Evolutionary conservation across 768 basidiomycete species (phyloP), one percentile per base, ranked within the genome.

Genomic region (Leccinum olivaceopallidum): DNA sequence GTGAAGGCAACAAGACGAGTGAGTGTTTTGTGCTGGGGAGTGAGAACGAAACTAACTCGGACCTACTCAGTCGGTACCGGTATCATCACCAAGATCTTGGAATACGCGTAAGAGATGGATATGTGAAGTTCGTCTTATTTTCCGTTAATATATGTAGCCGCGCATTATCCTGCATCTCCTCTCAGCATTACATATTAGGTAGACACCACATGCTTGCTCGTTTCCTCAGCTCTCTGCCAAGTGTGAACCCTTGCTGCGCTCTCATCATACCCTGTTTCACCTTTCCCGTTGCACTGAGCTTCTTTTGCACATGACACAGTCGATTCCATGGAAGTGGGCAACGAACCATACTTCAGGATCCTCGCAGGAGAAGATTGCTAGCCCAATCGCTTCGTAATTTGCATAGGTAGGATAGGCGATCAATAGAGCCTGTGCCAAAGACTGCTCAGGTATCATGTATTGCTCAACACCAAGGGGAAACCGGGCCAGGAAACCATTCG

Each of bases 1-100:
- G 95, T 66, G 95, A 97, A 76, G 95, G 94, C 65, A 92, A 94
- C 71, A 95, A 87, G 79, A 98, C 96, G 10, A 83, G 92, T 93
- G 68, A 77, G 87, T 66, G 18, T 54, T 44, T 22, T 42, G 32
- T 18, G 6, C 53, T 16, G 5, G 53, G 2, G 22, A 52, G 24
- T 39, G 57, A 34, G 47, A 37, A 66, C 56, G 10, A 9, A 12
- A 39, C 62, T 69, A 47, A 75, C 24, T 20, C 53, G 55, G 42
- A 44, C 32, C 52, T 14, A 60, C 36, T 56, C 47, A 93, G 92
- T 98, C 71, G 95, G 94, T 59, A 98, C 96, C 63, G 96, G 96
- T 68, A 86, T 98, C 67, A 87, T 97, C 63, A 94, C 92, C 64
- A 92, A 94, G 77, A 84, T 95, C 64, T 71, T 94, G 59, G 80